A percentile compares a stretch with the other conserved stretches of the same genome.
Evolutionary conservation across 352 stramenopile genomes (phyloP).

Genomic region (Phytopythium montanum): DNA sequence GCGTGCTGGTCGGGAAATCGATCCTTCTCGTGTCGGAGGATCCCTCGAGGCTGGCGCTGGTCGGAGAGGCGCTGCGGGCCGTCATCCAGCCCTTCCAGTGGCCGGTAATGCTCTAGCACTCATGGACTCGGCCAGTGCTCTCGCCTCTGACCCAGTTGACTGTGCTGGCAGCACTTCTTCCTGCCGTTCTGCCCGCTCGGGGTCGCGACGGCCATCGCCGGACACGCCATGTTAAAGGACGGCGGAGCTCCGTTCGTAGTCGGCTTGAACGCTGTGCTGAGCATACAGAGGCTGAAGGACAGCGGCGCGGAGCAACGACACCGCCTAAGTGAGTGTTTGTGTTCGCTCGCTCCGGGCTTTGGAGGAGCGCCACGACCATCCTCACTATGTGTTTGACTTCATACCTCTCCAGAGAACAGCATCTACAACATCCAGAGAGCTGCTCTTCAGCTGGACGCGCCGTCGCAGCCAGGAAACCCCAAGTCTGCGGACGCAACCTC

Average conservation of each 20-base stretch:
- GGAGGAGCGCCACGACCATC: background rate
- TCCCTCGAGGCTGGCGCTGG: constrained; percentile 27
- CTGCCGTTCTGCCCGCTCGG: constrained; percentile 46
- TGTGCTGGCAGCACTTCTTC: constrained; percentile 37
- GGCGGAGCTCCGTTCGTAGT: constrained; percentile 37
- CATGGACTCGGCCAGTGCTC: background rate
- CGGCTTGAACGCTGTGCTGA: constrained; percentile 45
- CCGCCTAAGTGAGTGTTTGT: constrained; percentile 42
- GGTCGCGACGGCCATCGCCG: constrained; percentile 15
- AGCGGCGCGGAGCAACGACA: constrained; percentile 39
- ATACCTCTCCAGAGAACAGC: constrained; percentile 41
- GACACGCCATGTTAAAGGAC: constrained; percentile 1
- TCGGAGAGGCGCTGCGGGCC: constrained; percentile 32
- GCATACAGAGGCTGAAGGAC: constrained; percentile 47
- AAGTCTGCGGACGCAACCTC: background rate
- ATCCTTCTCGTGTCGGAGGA: constrained; percentile 57
- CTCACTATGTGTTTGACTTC: background rate
- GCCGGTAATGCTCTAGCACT: constrained; percentile 21
- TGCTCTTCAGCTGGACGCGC: constrained; percentile 30
- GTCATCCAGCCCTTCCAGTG: constrained; percentile 57
- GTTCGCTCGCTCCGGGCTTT: background rate
- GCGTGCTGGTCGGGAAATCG: constrained; percentile 46
- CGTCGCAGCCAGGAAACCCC: constrained; percentile 3
- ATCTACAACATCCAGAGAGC: constrained; percentile 68
- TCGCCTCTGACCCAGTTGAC: background rate